A percentile compares a stretch with the other conserved stretches of the same genome.
Conservation (phyloP, 305 asterid genomes). For the Withania somnifera region DNA sequence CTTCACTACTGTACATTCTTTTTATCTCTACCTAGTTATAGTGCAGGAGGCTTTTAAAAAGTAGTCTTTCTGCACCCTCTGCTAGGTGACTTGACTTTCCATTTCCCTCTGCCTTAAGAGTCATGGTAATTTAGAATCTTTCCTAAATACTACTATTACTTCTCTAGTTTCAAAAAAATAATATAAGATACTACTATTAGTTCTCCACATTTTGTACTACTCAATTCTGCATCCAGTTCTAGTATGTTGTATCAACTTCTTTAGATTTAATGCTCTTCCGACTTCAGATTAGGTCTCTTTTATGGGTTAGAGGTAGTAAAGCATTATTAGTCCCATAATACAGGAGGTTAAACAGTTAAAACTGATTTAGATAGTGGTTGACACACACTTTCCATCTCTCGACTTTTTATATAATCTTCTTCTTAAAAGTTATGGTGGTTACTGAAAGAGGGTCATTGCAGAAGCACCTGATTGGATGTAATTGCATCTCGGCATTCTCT, state of each 20-base stretch:
- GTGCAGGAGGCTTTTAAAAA: neutral
- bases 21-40: neutral
- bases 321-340: neutral
- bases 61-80: neutral
- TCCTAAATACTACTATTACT: neutral
- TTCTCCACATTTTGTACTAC: neutral
- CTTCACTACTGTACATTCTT: neutral
- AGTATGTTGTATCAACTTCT: neutral
- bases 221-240: neutral
- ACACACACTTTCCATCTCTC: neutral
- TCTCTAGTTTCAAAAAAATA: too few relatives aligned
- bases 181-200: neutral
- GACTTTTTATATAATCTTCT: neutral
- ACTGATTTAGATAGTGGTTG: neutral
- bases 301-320: neutral
- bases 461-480: neutral
- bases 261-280: neutral
- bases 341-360: neutral
- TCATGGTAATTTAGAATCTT: neutral
- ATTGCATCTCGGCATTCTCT: neutral
- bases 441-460: neutral
- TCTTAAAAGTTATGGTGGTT: neutral
- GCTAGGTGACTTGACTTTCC: neutral
- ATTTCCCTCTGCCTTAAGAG: neutral
- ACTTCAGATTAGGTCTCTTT: neutral